These are phyloP conservation scores for Kalmusia sp. DNA, from an alignment of 2,329 filamentous ascomycete genomes.

Conservation along the genomic window DNA sequence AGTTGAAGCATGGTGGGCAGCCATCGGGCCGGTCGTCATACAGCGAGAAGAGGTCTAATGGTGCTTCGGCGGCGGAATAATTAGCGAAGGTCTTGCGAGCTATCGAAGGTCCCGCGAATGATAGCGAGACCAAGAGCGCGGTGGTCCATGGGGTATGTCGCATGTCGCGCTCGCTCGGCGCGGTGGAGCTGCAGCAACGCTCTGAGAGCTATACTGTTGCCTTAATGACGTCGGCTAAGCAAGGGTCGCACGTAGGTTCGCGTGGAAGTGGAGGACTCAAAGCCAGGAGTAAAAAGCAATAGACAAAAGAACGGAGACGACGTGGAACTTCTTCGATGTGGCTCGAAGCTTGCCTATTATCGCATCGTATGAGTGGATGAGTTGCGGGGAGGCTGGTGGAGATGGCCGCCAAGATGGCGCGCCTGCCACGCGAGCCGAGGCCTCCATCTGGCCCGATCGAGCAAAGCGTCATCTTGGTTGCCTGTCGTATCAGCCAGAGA, in stretches of 20 bases:
- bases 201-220: conserved; percentile 26
- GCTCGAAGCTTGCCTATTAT: conserved; percentile 22
- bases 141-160: conserved; percentile 41
- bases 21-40: conserved; percentile 76
- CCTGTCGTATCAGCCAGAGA: no score
- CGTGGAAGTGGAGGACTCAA: background rate
- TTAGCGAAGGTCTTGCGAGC: conserved; percentile 44
- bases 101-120: conserved; percentile 25
- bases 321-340: conserved; percentile 17
- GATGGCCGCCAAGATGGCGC: background rate
- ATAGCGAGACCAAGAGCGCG: conserved; percentile 37
- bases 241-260: background rate
- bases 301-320: background rate
- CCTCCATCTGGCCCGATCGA: background rate
- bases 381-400: conserved; percentile 28
- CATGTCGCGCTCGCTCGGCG: conserved; percentile 36
- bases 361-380: conserved; percentile 25
- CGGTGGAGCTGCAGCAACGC: conserved; percentile 22
- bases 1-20: conserved; percentile 96
- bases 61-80: conserved; percentile 61
- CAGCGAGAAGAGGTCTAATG: conserved; percentile 65
- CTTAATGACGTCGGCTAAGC: conserved; percentile 5
- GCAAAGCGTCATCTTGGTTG: background rate
- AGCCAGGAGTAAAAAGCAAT: background rate
- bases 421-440: background rate